Evolutionary conservation across 192 early-diverging fungal genomes (phyloP).

Genomic region (Ramicandelaber brevisporus): DNA sequence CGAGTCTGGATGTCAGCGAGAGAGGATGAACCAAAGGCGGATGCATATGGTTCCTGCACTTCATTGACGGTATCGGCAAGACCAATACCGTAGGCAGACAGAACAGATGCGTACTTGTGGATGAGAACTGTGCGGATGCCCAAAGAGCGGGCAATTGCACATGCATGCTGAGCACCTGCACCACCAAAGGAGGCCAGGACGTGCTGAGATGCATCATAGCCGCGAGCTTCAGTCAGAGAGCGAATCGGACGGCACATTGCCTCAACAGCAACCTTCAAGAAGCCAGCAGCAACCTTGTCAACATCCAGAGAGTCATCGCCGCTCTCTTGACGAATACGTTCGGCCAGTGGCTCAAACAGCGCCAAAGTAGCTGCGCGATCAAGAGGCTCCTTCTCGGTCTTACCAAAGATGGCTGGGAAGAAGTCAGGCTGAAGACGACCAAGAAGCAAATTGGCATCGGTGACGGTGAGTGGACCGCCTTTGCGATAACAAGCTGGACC

Average conservation of each 20-base stretch:
- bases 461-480: slow-evolving; percentile 77
- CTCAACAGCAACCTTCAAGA: slow-evolving; percentile 89
- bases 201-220: slow-evolving; percentile 64
- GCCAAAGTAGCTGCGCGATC: slow-evolving; percentile 30
- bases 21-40: slow-evolving; percentile 12
- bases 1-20: slow-evolving; percentile 20
- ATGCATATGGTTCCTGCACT: slow-evolving; percentile 53
- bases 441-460: slow-evolving; percentile 81
- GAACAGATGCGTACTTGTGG: slow-evolving; percentile 67
- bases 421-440: slow-evolving; percentile 60
- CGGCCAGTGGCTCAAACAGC: slow-evolving; percentile 38
- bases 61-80: slow-evolving; percentile 86
- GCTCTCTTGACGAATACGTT: slow-evolving; percentile 11
- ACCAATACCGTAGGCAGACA: slow-evolving; percentile 79
- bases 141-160: slow-evolving; percentile 65
- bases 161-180: slow-evolving; percentile 89
- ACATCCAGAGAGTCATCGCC: slow-evolving; percentile 21
- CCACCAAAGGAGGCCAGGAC: slow-evolving; percentile 83
- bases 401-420: slow-evolving; percentile 91
- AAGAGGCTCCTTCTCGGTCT: slow-evolving; percentile 50
- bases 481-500: slow-evolving; percentile 90
- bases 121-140: slow-evolving; percentile 71
- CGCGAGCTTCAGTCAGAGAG: slow-evolving; percentile 75
- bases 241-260: slow-evolving; percentile 89
- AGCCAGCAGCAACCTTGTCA: slow-evolving; percentile 83